Evolutionary conservation across 192 early-diverging fungal species (phyloP).

Genomic region (Coemansia asiatica): DNA sequence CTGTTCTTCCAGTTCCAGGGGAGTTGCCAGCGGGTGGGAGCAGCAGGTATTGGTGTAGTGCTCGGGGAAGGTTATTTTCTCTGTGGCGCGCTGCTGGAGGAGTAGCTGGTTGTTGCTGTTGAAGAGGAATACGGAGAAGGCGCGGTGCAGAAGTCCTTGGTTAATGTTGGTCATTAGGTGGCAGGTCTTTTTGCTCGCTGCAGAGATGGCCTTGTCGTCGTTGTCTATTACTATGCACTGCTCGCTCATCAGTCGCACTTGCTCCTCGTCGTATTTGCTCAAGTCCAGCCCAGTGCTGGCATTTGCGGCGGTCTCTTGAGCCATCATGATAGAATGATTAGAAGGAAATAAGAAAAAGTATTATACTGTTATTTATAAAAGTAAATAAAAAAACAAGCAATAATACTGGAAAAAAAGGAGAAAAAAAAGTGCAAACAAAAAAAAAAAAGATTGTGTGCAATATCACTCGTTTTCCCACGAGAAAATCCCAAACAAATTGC

Average conservation of each 20-base stretch:
- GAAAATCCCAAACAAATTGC: no score
- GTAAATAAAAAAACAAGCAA: background rate
- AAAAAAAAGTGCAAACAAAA: background rate
- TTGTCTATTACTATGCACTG: conserved; percentile 94
- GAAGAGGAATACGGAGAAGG: conserved; percentile 97
- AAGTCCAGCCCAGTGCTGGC: conserved; percentile 46
- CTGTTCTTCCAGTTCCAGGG: conserved; percentile 75
- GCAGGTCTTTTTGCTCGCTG: conserved; percentile 90
- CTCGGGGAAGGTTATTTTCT: conserved; percentile 98
- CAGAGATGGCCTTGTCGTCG: conserved; percentile 81
- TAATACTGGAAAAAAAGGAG: background rate
- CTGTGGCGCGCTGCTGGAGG: conserved; percentile 90
- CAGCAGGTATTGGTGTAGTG: conserved; percentile 99
- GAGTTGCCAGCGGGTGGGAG: conserved; percentile 87
- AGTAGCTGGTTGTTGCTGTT: conserved; percentile 80
- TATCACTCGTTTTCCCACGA: no score
- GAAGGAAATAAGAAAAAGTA: background rate
- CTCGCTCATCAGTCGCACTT: conserved; percentile 94
- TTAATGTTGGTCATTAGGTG: conserved; percentile 95
- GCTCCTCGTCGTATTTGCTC: conserved; percentile 70
- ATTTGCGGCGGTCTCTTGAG: background rate
- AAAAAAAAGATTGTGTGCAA: background rate
- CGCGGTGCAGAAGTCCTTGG: conserved; percentile 88
- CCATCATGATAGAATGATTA: conserved; percentile 6
- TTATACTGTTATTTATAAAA: background rate